Evolutionary conservation across 2,329 filamentous ascomycete genomes (phyloP).

Genomic region (Epicoccum nigrum): DNA sequence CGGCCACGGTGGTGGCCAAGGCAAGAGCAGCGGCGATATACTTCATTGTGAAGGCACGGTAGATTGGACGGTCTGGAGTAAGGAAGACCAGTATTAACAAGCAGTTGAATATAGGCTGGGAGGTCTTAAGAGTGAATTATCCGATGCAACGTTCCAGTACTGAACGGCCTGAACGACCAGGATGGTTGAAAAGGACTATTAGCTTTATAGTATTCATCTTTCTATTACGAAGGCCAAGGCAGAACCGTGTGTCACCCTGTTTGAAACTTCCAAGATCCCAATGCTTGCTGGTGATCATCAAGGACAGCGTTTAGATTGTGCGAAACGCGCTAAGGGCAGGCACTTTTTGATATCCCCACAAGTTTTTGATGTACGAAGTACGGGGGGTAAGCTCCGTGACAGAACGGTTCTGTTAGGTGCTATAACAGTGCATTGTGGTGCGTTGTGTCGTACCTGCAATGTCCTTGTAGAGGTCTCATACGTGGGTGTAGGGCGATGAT

Average conservation of each 20-base stretch:
- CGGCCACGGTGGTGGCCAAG: slow-evolving; percentile 38
- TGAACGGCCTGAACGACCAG: slow-evolving; percentile 22
- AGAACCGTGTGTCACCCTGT: slow-evolving; percentile 20
- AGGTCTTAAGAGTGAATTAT: slow-evolving; percentile 23
- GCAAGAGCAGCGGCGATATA: slow-evolving; percentile 36
- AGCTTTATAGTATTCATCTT: slow-evolving; percentile 28
- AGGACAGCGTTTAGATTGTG: slow-evolving; percentile 39
- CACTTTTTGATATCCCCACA: slow-evolving; percentile 5
- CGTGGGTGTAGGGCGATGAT: not conserved
- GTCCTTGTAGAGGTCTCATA: not conserved
- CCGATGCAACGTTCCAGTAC: slow-evolving; percentile 26
- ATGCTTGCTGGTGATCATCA: slow-evolving; percentile 35
- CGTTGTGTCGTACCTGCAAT: too few relatives aligned
- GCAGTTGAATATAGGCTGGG: slow-evolving; percentile 20
- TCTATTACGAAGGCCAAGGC: slow-evolving; percentile 26
- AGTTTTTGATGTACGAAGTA: not conserved
- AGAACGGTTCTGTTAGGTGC: not conserved
- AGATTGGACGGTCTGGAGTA: slow-evolving; percentile 18
- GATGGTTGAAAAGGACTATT: slow-evolving; percentile 25
- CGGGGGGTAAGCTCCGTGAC: slow-evolving; percentile 6
- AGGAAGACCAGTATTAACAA: slow-evolving; percentile 11
- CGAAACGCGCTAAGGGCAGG: slow-evolving; percentile 34
- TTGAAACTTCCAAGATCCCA: slow-evolving; percentile 28
- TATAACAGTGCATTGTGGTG: not conserved
- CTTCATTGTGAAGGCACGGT: slow-evolving; percentile 37